Base-by-base conservation (phyloP, 2,329 filamentous ascomycete genomes). In the Nigrospora sphaerica region DNA sequence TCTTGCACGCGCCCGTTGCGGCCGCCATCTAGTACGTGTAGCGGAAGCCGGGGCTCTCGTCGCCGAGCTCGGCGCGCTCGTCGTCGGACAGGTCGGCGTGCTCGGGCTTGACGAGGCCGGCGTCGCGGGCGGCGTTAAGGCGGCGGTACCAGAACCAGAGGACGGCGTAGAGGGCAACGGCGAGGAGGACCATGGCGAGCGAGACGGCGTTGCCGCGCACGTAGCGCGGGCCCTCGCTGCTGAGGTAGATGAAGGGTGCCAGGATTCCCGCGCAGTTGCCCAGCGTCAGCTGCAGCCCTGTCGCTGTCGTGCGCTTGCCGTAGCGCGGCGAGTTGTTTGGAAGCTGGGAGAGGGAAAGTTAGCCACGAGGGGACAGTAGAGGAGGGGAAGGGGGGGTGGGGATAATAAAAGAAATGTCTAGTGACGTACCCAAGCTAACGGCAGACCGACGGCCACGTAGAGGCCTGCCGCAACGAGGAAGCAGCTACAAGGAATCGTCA, bases 401-500 rank as follows among this genome's bases (percentile, higher is more conserved):
- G 18, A 11, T 14, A n/a, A 28, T 13, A 19, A 6, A 3, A 18
- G 23, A 12, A 39, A 13, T 28, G 10, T 19, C 13, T 10, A 2
- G 38, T 44, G 2, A 54, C 65, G 58, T 44, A 69, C 65, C 76
- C 77, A 80, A 33, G 76, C 75, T n/a, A 80, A 57, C 5, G 77
- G 77, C 48, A 80, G 52, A 0, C 77, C 75, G 4, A 80, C 75
- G 3, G 75, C 62, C 19, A 78, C 69, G 54, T 91, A 92, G 3
- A 92, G 61, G 0, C 86, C 87, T 49, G 81, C 74, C 0, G 86
- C 86, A 0, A 90, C 78, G n/a, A 92, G 67, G 61, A 90, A 85
- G 50, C 85, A 89, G 2, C 80, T 64, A 51, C 40, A 18, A 19
- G 28, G 6, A 19, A 11, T 36, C 9, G 37, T 40, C 7, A 28